These are phyloP conservation scores for Ustilago hordei DNA, from an alignment of 1,284 basidiomycete species.

Conservation along the genomic window DNA sequence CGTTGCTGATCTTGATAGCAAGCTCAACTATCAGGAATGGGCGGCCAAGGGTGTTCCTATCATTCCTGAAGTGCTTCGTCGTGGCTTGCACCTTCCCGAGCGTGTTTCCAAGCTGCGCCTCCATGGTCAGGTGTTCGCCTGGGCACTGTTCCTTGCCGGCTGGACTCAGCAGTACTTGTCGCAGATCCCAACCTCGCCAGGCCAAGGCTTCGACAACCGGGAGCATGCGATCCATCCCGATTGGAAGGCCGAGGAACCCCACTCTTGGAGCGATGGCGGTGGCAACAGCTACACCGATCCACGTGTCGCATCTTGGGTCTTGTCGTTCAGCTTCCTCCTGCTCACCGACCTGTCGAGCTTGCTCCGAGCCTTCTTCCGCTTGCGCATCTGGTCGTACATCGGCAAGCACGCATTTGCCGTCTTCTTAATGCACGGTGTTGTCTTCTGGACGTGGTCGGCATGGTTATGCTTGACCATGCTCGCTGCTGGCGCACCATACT, in stretches of 20 bases:
- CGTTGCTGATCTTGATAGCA: conserved; percentile 60
- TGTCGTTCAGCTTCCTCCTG: conserved; percentile 60
- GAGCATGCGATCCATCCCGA: conserved; percentile 57
- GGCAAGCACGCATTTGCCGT: conserved; percentile 58
- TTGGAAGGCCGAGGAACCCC: conserved; percentile 40
- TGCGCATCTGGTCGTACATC: conserved; percentile 58
- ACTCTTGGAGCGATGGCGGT: conserved; percentile 27
- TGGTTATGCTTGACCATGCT: conserved; percentile 57
- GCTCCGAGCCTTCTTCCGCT: conserved; percentile 57
- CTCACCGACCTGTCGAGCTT: conserved; percentile 55
- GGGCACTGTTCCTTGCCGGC: conserved; percentile 56
- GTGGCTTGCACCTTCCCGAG: conserved; percentile 34
- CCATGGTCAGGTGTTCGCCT: conserved; percentile 56
- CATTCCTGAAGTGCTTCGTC: conserved; percentile 28
- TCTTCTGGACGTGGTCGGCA: conserved; percentile 62
- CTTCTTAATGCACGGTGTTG: conserved; percentile 61
- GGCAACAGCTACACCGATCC: conserved; percentile 48
- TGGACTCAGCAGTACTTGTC: conserved; percentile 53
- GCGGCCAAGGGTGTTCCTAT: conserved; percentile 53
- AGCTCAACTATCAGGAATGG: conserved; percentile 58
- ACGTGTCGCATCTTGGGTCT: conserved; percentile 44
- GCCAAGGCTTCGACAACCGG: conserved; percentile 36
- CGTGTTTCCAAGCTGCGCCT: conserved; percentile 39
- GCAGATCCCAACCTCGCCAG: conserved; percentile 33
- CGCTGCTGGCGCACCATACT: conserved; percentile 51